Evolutionary conservation across 495 filamentous ascomycete species (phyloP).

Genomic region (Oidiodendron maius): DNA sequence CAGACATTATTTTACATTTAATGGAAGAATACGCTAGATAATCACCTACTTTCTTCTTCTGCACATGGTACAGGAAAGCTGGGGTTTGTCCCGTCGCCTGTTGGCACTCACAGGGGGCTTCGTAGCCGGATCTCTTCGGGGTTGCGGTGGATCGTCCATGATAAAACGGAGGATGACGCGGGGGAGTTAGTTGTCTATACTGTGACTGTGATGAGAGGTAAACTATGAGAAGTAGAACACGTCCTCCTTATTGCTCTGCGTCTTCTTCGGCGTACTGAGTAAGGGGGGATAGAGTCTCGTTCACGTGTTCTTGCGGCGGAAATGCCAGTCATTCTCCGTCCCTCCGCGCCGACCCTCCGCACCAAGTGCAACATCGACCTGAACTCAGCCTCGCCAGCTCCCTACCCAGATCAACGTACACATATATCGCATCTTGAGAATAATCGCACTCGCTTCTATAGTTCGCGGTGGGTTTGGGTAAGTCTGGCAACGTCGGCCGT

Average conservation of each 20-base stretch:
- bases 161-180: not conserved
- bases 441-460: too few relatives aligned
- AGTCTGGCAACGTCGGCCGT: too few relatives aligned
- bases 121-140: not conserved
- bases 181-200: not conserved
- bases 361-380: too few relatives aligned
- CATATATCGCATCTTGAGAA: too few relatives aligned
- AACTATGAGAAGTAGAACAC: not conserved
- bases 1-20: not conserved
- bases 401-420: too few relatives aligned
- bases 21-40: not conserved
- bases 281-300: not conserved
- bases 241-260: too few relatives aligned
- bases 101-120: not conserved
- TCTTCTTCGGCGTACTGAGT: not conserved
- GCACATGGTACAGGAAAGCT: slow-evolving; percentile 1
- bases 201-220: not conserved
- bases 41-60: slow-evolving; percentile 1
- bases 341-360: not conserved
- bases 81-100: slow-evolving; percentile 1
- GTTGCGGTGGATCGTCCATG: not conserved
- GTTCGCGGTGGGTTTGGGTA: too few relatives aligned
- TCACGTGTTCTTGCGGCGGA: not conserved
- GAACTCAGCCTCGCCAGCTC: too few relatives aligned
- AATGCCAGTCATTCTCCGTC: not conserved